These are phyloP conservation scores for Alternaria novae-zelandiae DNA, from an alignment of 2,329 filamentous ascomycete species.

Conservation along the genomic window DNA sequence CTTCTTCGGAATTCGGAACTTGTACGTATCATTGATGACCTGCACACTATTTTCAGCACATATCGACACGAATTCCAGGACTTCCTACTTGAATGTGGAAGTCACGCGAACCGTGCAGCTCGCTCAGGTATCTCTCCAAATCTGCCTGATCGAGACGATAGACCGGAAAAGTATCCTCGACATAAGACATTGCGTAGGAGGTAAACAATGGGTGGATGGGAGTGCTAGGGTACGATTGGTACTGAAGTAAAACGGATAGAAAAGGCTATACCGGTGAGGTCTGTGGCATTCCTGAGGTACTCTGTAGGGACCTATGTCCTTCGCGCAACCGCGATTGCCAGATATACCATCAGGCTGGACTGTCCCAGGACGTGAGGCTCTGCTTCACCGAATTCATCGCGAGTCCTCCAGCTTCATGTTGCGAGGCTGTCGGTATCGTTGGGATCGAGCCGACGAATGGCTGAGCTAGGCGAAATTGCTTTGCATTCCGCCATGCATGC, in stretches of 20 bases:
- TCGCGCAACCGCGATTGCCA: neutral
- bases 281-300: neutral
- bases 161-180: conserved; percentile 16
- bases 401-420: neutral
- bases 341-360: neutral
- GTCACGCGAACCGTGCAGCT: conserved; percentile 11
- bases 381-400: neutral
- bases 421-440: neutral
- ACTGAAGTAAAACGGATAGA: neutral
- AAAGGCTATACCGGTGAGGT: neutral
- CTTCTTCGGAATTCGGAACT: conserved; percentile 13
- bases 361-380: neutral
- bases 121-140: conserved; percentile 13
- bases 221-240: neutral
- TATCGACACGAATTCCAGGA: neutral
- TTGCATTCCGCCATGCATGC: neutral
- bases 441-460: neutral
- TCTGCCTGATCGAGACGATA: conserved; percentile 11
- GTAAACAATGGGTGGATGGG: neutral
- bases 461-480: neutral
- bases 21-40: conserved; percentile 17
- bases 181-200: neutral
- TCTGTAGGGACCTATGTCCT: neutral
- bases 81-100: conserved; percentile 16
- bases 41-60: conserved; percentile 1